phyloP scores from a whole-genome alignment of 2,329 filamentous ascomycete genomes.

The Fusarium oxysporum region DNA sequence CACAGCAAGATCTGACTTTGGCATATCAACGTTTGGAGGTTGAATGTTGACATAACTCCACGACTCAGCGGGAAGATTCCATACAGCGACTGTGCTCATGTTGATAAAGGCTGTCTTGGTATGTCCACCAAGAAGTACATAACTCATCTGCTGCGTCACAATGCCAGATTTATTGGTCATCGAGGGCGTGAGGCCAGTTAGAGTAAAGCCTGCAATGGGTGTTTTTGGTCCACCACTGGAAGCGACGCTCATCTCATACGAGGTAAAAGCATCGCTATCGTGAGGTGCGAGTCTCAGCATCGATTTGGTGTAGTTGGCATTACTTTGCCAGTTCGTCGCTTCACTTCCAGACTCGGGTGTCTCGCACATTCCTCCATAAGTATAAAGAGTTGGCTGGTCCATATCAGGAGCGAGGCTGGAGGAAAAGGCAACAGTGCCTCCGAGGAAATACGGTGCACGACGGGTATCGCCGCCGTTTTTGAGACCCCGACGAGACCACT shows the following conservation, averaged over 20 bases:
- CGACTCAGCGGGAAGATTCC: constrained; percentile 84
- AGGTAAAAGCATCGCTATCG: constrained; percentile 41
- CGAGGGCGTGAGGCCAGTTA: constrained; percentile 79
- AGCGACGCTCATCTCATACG: constrained; percentile 54
- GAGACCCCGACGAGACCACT: constrained; percentile 43
- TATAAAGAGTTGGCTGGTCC: constrained; percentile 70
- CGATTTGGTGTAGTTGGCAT: constrained; percentile 81
- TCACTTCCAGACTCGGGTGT: constrained; percentile 47
- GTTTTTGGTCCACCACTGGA: constrained; percentile 71
- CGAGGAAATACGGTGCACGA: constrained; percentile 62
- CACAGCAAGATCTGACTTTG: constrained; percentile 68
- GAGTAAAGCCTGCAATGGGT: constrained; percentile 86
- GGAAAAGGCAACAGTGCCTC: constrained; percentile 74
- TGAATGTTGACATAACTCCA: constrained; percentile 86
- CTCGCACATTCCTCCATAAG: constrained; percentile 94
- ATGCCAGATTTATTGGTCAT: constrained; percentile 74
- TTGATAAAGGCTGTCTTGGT: constrained; percentile 88
- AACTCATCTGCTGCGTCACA: constrained; percentile 79
- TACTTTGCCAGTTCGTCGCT: constrained; percentile 69
- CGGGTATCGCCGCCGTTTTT: constrained; percentile 35
- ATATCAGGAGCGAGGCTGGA: constrained; percentile 64
- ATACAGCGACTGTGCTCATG: constrained; percentile 90
- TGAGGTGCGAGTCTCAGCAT: constrained; percentile 76
- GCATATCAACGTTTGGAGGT: constrained; percentile 48
- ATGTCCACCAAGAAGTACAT: constrained; percentile 87